Percentiles rank a stretch among this genome's conserved stretches.
Evolutionary conservation across 2,329 filamentous ascomycete genomes (phyloP).

Genomic region (Trichoderma arundinaceum): DNA sequence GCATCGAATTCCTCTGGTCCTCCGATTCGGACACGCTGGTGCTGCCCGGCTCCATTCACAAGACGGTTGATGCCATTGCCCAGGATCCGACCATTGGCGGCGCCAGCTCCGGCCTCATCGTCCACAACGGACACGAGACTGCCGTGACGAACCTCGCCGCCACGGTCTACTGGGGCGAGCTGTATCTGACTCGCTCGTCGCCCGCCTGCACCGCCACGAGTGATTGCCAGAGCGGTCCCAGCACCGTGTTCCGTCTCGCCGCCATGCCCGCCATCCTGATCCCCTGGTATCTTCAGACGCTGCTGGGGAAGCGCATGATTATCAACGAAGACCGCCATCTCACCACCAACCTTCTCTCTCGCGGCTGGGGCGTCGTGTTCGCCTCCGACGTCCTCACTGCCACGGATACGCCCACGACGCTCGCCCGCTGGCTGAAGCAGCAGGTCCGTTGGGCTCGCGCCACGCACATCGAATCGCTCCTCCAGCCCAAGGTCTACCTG

Average conservation of each 20-base stretch:
- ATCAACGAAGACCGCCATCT: conserved; percentile 40
- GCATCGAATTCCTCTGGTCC: conserved; percentile 39
- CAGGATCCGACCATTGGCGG: conserved; percentile 36
- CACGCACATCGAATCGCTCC: conserved; percentile 38
- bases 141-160: conserved; percentile 35
- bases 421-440: conserved; percentile 38
- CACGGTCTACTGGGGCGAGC: conserved; percentile 39
- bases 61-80: conserved; percentile 36
- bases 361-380: conserved; percentile 41
- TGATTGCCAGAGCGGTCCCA: conserved; percentile 39
- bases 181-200: conserved; percentile 38
- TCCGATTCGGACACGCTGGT: conserved; percentile 39
- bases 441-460: conserved; percentile 39
- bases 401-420: conserved; percentile 38
- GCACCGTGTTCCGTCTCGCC: conserved; percentile 36
- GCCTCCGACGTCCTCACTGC: conserved; percentile 38
- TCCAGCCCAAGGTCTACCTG: conserved; percentile 37
- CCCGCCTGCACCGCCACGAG: conserved; percentile 37
- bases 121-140: conserved; percentile 37
- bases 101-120: conserved; percentile 37
- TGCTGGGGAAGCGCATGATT: conserved; percentile 39
- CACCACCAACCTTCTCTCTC: conserved; percentile 38
- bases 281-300: conserved; percentile 38
- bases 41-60: conserved; percentile 34
- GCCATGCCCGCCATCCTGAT: conserved; percentile 37